Base-by-base conservation (phyloP, 352 stramenopile genomes). In the Globisporangium solare region DNA sequence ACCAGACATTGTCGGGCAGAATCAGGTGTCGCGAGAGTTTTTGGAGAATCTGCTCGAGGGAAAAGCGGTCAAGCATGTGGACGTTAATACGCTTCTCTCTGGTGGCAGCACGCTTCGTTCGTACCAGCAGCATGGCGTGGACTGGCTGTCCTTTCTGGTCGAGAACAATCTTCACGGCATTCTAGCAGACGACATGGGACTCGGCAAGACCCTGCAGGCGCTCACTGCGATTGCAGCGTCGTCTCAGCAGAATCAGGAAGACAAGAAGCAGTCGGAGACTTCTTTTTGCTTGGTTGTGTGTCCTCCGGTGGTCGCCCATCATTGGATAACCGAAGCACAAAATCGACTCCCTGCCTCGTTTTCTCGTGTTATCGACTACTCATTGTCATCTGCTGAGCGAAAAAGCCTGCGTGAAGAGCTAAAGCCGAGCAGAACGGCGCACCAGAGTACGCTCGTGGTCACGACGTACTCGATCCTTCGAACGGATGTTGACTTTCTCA, bases 121-220 rank as follows among this genome's bases (percentile, higher is more conserved):
- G 13, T 95, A 95, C 61, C 85, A 95, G 49, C 80, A 88, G 15
- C 79, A 89, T 47, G 85, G 85, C 7, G 70, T 95, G 2, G 70
- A 90, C 52, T 94, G 84, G 84, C 60, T 94, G 22, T 62, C 60
- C 7, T 94, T 92, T 56, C 65, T 94, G 56, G 60, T 71, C 2
- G 66, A 75, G 5, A 87, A 94, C 57, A 74, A 72, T 54, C 78
- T 96, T 40, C 79, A 89, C 49, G 85, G 83, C 7, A 76, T 96
- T 22, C 67, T 96, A 1, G 83, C 85, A 35, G 86, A 96, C 63
- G 86, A 96, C 54, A 96, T 96, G 89, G 89, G 89, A 2, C 74
- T 97, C 20, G 89, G 89, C 2, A 99, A 99, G 69, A 99, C 96
- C 15, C 61, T 99, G 14, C 94, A 99, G 68, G 80, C 94, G 37